Evolutionary conservation across 164 flowering plant species (phyloP).

Genomic region (Aristolochia californica): DNA sequence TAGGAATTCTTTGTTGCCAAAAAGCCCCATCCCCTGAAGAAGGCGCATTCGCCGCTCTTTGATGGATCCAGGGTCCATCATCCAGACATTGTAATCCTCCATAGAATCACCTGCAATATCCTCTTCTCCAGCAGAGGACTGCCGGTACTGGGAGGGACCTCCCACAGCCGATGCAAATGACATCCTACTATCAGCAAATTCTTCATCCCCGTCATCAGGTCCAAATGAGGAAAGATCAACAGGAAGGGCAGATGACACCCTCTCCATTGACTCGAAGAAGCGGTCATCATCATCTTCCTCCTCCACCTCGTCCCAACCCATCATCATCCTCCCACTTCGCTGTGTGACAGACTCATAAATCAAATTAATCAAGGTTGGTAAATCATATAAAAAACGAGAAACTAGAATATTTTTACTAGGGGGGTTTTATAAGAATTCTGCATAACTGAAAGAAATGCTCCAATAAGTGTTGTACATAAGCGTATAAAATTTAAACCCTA

Average conservation of each 20-base stretch:
- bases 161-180: conserved; percentile 51
- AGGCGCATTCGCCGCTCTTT: conserved; percentile 61
- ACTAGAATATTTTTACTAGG: too few relatives aligned
- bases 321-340: too few relatives aligned
- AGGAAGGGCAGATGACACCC: conserved; percentile 42
- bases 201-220: conserved; percentile 34
- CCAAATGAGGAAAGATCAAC: conserved; percentile 35
- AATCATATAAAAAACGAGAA: too few relatives aligned
- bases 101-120: neutral
- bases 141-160: conserved; percentile 11
- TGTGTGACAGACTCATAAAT: too few relatives aligned
- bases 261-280: conserved; percentile 58
- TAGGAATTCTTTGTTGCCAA: conserved; percentile 26
- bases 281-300: conserved; percentile 39
- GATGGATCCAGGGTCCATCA: conserved; percentile 63
- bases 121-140: conserved; percentile 2
- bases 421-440: too few relatives aligned
- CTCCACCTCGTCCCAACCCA: neutral
- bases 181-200: conserved; percentile 52
- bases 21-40: conserved; percentile 68
- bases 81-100: conserved; percentile 61
- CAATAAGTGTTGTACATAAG: too few relatives aligned
- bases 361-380: too few relatives aligned
- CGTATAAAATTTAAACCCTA: too few relatives aligned
- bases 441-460: too few relatives aligned